Evolutionary conservation across 1,139 yeast species (phyloP), one percentile per base, ranked within the genome.

Genomic region (Scheffersomyces lignicola): DNA sequence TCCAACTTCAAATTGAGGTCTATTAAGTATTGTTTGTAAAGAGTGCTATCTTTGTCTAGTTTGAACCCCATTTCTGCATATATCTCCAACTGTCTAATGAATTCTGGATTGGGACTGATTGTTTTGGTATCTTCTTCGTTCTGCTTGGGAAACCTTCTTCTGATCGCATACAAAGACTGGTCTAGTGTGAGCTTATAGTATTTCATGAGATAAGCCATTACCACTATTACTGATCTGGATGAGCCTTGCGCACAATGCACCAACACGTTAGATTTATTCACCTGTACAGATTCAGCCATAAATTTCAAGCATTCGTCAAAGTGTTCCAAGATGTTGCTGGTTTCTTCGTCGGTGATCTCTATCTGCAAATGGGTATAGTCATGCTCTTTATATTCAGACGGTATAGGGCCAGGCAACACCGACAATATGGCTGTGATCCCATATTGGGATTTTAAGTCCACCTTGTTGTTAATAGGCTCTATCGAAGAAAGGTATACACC

Each of bases 211-310:
- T 83, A 92, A 2, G 95, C 95, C 27, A 81, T 70, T 10, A 80
- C 65, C 21, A 88, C 66, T 0, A 95, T 65, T 0, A 78, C 87
- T 1, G 96, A 83, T 44, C 98, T 65, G 2, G 96, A 86, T 18
- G 80, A 76, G 1, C 98, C 98, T 20, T 96, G 96, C 37, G 89
- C 87, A 54, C 94, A 84, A 52, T 83, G 87, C 5, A 84, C 65
- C 31, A 80, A 62, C 0, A 83, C 63, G 26, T 65, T 66, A 39
- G 25, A 54, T 39, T 62, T 59, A 11, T 59, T 63, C 23, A 55
- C 54, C 45, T 70, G 73, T 26, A 86, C 62, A 0, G 90, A 89
- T 2, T 58, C 49, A 31, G 83, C 83, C 7, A 92, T 84, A 55
- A 86, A 88, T 9, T 60, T 60, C 48, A 83, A 83, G 2, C 85